Evolutionary conservation across 2,329 filamentous ascomycete genomes (phyloP), one percentile per base, ranked within the genome.

Genomic region (Gyromitra esculenta): DNA sequence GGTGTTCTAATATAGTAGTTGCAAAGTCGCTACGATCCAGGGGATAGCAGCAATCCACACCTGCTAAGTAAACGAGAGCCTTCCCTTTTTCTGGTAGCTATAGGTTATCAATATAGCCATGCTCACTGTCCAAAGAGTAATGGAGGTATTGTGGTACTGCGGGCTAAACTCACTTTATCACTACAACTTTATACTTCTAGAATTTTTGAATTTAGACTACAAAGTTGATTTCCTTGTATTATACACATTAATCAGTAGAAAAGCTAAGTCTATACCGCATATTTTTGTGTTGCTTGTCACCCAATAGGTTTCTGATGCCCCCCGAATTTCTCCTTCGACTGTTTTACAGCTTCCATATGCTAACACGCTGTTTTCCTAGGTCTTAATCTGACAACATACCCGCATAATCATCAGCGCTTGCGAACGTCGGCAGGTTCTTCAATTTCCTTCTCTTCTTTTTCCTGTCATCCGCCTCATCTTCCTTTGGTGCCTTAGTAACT

Each of bases 321-420:
- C 57, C 7, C 7, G 2, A 18, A 37, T 8, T 43, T 25, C 50
- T 13, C 25, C 39, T 37, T 45, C 31, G 2, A 21, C 52, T 69
- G 60, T 69, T 60, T 69, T 69, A 60, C 66, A 50, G n/a, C 7
- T 18, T n/a, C 1, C 13, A 2, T 21, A 37, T 5, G 21, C 13
- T 37, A 31, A 65, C 37, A 9, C 41, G 5, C 5, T n/a, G 54
- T 41, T 37, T 25, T 25, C 35, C 25, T 8, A 13, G 1, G 35
- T 7, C 35, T 72, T 45, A 77, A 62, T 89, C 88, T 2, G 87
- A 92, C 83, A 97, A 84, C 85, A 97, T 87, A 81, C 91, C 92
- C 15, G 94, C 95, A 84, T 98, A 99, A 83, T 98, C 96, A 70
- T 98, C 96, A 41, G 88, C 91, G 41, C 93, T 96, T 21, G 96